Evolutionary conservation across 495 filamentous ascomycete species (phyloP), one percentile per base, ranked within the genome.

Genomic region (Aspergillus sclerotioniger): DNA sequence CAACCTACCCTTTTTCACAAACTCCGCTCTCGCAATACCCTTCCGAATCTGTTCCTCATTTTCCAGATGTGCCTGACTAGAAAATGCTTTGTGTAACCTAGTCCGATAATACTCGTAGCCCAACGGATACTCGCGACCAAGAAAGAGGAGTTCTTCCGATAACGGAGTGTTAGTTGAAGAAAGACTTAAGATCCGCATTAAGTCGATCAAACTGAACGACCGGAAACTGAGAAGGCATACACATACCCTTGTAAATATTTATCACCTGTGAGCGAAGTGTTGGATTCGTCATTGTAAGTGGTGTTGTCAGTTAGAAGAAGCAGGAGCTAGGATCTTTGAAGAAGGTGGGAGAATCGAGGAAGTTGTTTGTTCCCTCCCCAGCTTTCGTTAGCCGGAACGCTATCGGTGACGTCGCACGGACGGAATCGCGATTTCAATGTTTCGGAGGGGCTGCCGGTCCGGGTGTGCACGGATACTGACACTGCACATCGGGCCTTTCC

Each of bases 121-220:
- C 29, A 88, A 78, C 8, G 95, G 94, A 68, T 98, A 98, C 37
- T 92, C 87, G 25, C 85, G 82, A 47, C 94, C 94, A 32, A 97
- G 75, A 69, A 88, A 83, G 5, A 98, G 81, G 19, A 97, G 84
- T 60, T 96, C 91, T 94, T 60, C 21, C 9, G 8, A 33, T 19
- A 19, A 35, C 0, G 1, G 28, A 13, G 19, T 25, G 39, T 50
- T 28, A 50, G 16, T 13, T 13, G 19, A 49, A 5, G 8, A 6
- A 28, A n/a, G 7, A 15, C 20, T 12, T 8, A 15, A 13, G 28
- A 8, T 49, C 12, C 46, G 13, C 9, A 44, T 9, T 8, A 21
- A 25, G 43, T 17, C 3, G 44, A 28, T 6, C 10, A 10, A 25
- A 49, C 21, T n/a, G 9, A 25, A 29, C 21, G 2, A 49, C 21